Conservation (phyloP, 108 stramenopile species). For the Fragilaria crotonensis region DNA sequence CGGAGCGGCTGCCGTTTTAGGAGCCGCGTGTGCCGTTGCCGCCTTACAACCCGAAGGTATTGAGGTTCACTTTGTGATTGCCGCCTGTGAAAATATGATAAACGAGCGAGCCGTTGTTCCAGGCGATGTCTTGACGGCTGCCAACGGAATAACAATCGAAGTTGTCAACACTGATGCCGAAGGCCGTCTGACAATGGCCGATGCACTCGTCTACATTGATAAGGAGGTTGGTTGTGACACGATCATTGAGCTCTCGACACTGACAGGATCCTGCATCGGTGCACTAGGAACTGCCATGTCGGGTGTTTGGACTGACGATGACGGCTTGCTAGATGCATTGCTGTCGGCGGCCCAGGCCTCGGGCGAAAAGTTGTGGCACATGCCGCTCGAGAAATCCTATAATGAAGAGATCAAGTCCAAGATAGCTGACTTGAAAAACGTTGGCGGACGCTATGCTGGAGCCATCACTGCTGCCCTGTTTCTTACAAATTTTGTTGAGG, state of each 20-base stretch:
- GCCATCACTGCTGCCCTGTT: slow-evolving; percentile 45
- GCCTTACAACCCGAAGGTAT: slow-evolving; percentile 11
- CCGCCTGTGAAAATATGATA: slow-evolving; percentile 61
- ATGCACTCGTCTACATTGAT: slow-evolving; percentile 67
- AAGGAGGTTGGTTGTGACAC: slow-evolving; percentile 32
- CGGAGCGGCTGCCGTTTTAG: slow-evolving; percentile 61
- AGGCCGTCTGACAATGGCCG: slow-evolving; percentile 63
- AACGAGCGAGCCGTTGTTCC: slow-evolving; percentile 54
- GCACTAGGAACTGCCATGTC: slow-evolving; percentile 21
- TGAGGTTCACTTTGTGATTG: slow-evolving; percentile 38
- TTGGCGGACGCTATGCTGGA: slow-evolving; percentile 24
- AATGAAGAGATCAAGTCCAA: slow-evolving; percentile 22
- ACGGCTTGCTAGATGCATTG: slow-evolving; percentile 28
- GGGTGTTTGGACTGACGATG: slow-evolving; percentile 36
- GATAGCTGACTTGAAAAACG: slow-evolving; percentile 27
- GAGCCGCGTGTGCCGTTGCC: slow-evolving; percentile 33
- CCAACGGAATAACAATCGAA: slow-evolving; percentile 68
- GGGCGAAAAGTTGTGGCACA: slow-evolving; percentile 40
- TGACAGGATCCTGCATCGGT: slow-evolving; percentile 42
- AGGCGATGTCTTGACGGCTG: slow-evolving; percentile 55
- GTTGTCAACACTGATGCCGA: slow-evolving; percentile 72
- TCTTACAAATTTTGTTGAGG: slow-evolving; percentile 26
- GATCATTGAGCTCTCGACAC: slow-evolving; percentile 50
- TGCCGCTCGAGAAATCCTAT: slow-evolving; percentile 18
- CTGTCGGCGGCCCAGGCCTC: slow-evolving; percentile 16